phyloP scores from a whole-genome alignment of 768 basidiomycete species.

The Leccinellum luteum region DNA sequence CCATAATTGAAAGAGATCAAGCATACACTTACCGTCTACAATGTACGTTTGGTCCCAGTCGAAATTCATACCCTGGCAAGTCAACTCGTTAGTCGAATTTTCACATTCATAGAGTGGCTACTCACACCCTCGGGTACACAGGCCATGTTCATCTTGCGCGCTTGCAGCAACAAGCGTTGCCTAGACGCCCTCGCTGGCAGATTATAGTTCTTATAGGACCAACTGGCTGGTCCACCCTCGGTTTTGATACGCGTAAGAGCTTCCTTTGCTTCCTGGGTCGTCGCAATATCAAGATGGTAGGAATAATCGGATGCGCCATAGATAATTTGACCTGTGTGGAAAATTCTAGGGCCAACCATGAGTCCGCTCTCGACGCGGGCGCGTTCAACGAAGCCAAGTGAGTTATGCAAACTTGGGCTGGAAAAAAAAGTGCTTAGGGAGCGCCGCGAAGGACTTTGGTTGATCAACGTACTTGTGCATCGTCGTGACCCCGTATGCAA shows the following conservation, averaged over 20 bases:
- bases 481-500: conserved; percentile 75
- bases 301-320: conserved; percentile 47
- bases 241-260: conserved; percentile 67
- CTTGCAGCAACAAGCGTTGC: conserved; percentile 61
- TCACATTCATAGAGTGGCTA: background rate
- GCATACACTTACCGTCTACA: conserved; percentile 54
- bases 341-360: conserved; percentile 68
- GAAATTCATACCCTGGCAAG: conserved; percentile 58
- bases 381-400: conserved; percentile 62
- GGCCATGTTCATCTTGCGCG: conserved; percentile 61
- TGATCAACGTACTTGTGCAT: conserved; percentile 59
- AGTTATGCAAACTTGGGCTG: conserved; percentile 65
- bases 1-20: background rate
- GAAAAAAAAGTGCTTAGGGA: background rate
- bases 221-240: conserved; percentile 66
- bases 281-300: conserved; percentile 62
- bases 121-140: conserved; percentile 69
- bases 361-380: conserved; percentile 66
- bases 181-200: conserved; percentile 66
- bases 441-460: background rate
- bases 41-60: conserved; percentile 82
- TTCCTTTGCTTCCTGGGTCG: conserved; percentile 58
- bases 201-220: conserved; percentile 80
- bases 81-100: background rate
- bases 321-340: conserved; percentile 64